Percentiles rank a stretch among this genome's conserved stretches.
These are phyloP conservation scores for Trametes versicolor DNA, from an alignment of 1,284 basidiomycete genomes.

Conservation along the genomic window DNA sequence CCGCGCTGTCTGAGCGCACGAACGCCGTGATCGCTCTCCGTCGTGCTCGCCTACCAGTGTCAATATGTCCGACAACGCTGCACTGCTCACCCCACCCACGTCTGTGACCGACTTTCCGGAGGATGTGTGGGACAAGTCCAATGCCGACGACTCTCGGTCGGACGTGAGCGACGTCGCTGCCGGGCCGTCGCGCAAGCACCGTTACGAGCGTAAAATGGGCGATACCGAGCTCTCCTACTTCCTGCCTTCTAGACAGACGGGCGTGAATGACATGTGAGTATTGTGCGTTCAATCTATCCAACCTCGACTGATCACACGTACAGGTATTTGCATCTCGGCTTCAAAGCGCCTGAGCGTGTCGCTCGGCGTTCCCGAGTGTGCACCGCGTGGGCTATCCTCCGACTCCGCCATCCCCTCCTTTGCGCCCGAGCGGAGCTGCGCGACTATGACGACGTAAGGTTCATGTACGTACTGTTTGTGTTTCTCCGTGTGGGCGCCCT, in stretches of 20 bases:
- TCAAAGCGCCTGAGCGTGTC: slow-evolving; percentile 56
- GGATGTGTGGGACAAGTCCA: slow-evolving; percentile 22
- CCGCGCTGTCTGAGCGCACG: slow-evolving; percentile 2
- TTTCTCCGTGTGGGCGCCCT: slow-evolving; percentile 14
- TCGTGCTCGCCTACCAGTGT: neutral
- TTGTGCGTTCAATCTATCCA: slow-evolving; percentile 6
- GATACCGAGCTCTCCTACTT: slow-evolving; percentile 79
- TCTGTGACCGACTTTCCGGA: slow-evolving; percentile 22
- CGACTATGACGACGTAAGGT: slow-evolving; percentile 70
- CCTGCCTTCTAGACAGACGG: slow-evolving; percentile 73
- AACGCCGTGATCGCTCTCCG: neutral
- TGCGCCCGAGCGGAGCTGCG: slow-evolving; percentile 67
- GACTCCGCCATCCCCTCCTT: slow-evolving; percentile 74
- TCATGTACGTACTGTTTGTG: slow-evolving; percentile 57
- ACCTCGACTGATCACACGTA: slow-evolving; percentile 10
- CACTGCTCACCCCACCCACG: slow-evolving; percentile 39
- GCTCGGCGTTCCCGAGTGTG: slow-evolving; percentile 59
- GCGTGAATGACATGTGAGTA: slow-evolving; percentile 85
- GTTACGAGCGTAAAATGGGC: slow-evolving; percentile 60
- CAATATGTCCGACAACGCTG: slow-evolving; percentile 22
- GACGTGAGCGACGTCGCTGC: neutral
- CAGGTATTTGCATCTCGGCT: slow-evolving; percentile 78
- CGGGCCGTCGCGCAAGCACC: slow-evolving; percentile 9
- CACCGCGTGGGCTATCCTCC: slow-evolving; percentile 74
- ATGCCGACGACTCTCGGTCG: slow-evolving; percentile 1